Evolutionary conservation across 208 protist species (phyloP), one percentile per base, ranked within the genome.

Genomic region (Borovskyia barvae): DNA sequence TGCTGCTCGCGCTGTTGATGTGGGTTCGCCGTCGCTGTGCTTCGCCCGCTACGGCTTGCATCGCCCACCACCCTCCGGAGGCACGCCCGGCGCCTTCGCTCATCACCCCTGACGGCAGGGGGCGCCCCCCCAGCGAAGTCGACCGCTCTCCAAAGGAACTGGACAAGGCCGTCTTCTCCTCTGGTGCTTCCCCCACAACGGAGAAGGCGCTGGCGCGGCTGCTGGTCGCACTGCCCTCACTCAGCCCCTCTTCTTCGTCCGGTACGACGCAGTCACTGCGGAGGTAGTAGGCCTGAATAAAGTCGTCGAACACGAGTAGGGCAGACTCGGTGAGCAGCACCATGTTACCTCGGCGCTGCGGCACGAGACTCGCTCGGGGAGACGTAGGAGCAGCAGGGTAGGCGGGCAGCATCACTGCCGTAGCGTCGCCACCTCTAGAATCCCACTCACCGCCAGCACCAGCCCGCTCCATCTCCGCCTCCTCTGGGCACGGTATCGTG

Each of bases 261-360:
- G 50, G 15, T 8, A 59, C 35, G 25, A 42, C 45, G 19, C 48
- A 24, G 12, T 42, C 63, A 47, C 63, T 69, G 46, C 32, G 39
- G 33, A 69, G 41, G 53, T 77, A 77, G 53, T 66, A 77, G 46
- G 62, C 67, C 20, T 50, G 47, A 26, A 79, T 66, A 42, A 64
- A 79, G 57, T 79, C 72, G 24, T 79, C 72, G 28, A 26, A 40
- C 14, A 45, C 46, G 40, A 68, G 37, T 19, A 72, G 72, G 0
- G 66, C 46, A 3, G 69, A 41, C 41, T 69, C 53, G 15, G 51
- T 40, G 1, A 67, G 4, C 24, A 46, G 45, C 3, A 49, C 17
- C 15, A 35, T 26, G 35, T 43, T 66, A 0, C 64, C 33, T 40
- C 52, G 53, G 47, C 35, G 40, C 22, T 28, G 36, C 12, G 29